These are phyloP conservation scores for Suhomyces kunorum DNA, from an alignment of 1,139 yeast genomes.

Conservation along the genomic window DNA sequence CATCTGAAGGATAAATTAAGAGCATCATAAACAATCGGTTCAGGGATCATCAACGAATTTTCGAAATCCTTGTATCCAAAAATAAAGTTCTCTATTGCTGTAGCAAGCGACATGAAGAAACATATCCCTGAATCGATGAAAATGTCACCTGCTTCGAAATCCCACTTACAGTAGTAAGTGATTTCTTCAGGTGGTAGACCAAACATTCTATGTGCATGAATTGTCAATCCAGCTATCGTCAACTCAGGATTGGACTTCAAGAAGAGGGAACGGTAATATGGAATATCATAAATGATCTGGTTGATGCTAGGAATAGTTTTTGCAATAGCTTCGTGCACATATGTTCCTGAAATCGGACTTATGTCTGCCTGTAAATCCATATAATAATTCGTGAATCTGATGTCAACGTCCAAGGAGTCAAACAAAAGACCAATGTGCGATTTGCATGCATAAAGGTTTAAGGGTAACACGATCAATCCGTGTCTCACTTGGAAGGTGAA, in stretches of 20 bases:
- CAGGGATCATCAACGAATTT: slow-evolving; percentile 62
- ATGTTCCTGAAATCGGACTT: slow-evolving; percentile 46
- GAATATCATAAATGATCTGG: slow-evolving; percentile 29
- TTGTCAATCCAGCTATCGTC: slow-evolving; percentile 59
- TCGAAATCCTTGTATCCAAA: slow-evolving; percentile 74
- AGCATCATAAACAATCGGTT: slow-evolving; percentile 66
- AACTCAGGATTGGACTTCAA: slow-evolving; percentile 40
- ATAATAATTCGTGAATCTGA: slow-evolving; percentile 85
- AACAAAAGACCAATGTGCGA: slow-evolving; percentile 66
- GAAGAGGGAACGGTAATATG: slow-evolving; percentile 25
- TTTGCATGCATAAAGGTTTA: slow-evolving; percentile 63
- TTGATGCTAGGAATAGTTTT: slow-evolving; percentile 14
- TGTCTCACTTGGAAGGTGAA: slow-evolving; percentile 68
- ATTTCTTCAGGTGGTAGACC: slow-evolving; percentile 89
- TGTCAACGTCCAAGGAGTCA: slow-evolving; percentile 69
- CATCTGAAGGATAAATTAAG: slow-evolving; percentile 57
- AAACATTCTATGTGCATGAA: slow-evolving; percentile 89
- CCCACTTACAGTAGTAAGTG: slow-evolving; percentile 90
- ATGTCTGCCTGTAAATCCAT: slow-evolving; percentile 77
- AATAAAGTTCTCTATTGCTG: slow-evolving; percentile 49
- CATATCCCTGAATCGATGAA: slow-evolving; percentile 52
- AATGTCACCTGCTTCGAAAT: slow-evolving; percentile 65
- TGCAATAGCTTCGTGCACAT: slow-evolving; percentile 20
- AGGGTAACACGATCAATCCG: slow-evolving; percentile 74
- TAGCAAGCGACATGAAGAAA: slow-evolving; percentile 47